Base-by-base conservation (phyloP, 164 flowering plant species). In the Liquidambar formosana region DNA sequence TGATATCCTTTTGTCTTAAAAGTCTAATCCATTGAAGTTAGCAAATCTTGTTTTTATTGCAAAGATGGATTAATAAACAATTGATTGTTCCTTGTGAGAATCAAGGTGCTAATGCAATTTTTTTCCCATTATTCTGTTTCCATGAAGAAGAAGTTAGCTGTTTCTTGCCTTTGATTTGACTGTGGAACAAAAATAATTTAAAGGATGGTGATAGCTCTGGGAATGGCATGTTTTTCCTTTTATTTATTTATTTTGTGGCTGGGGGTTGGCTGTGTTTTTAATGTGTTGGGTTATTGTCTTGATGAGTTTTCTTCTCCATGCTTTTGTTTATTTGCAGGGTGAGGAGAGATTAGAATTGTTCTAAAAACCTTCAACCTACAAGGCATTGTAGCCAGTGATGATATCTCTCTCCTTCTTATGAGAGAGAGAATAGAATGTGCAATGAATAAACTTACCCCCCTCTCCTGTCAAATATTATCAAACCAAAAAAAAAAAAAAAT, bases 101-200 rank as follows among this genome's bases (percentile, higher is more conserved):
- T 47, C 11, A 27, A 22, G 12, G 49, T 10, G 49, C 41, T 33
- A 33, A 33, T 33, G 49, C 49, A 15, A 46, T 11, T 11, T 16
- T 23, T 61, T 27, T 18, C 28, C 16, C 10, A 14, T 65, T 58
- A 63, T 65, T 71, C 67, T n/a, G 8, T 65, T 65, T 65, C 69
- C 69, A 65, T n/a, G 61, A 49, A 65, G 74, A 65, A 71, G 63
- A 46, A 38, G 64, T 26, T 19, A 45, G 61, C 61, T 22, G 2
- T 25, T 18, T 67, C 21, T 45, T 57, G 41, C 23, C 22, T 8
- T 66, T 43, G 69, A 54, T 38, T 21, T 18, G 10, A 4, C 45
- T 59, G 44, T 59, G 46, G 11, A 57, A 51, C 4, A 48, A 48
- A 21, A 64, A 26, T 48, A 54, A 48, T 43, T 2, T 2, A 6